phyloP scores from a whole-genome alignment of 257 asterid genomes.

The Henckelia pumila region DNA sequence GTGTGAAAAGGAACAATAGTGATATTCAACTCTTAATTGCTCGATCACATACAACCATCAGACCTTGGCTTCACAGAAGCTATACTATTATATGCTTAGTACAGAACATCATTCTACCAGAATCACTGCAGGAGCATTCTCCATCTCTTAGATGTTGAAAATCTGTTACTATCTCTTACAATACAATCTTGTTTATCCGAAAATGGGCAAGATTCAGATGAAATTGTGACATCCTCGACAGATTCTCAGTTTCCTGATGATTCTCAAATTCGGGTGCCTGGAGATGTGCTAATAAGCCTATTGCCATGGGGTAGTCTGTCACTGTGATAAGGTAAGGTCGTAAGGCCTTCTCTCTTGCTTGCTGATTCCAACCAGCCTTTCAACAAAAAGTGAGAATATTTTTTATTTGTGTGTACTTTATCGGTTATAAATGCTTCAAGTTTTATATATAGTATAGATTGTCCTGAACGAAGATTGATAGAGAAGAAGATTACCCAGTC shows the following conservation, averaged over 20 bases:
- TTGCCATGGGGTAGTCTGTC: slow-evolving; percentile 44
- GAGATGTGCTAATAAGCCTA: slow-evolving; percentile 45
- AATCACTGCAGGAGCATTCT: slow-evolving; percentile 43
- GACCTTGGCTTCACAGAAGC: not conserved
- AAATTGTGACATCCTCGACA: slow-evolving; percentile 52
- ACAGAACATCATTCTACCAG: slow-evolving; percentile 30
- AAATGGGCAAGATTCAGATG: slow-evolving; percentile 41
- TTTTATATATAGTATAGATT: too few relatives aligned
- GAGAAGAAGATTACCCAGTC: too few relatives aligned
- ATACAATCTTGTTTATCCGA: slow-evolving; percentile 39
- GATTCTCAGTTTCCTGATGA: slow-evolving; percentile 49
- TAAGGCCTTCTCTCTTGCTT: slow-evolving; percentile 43
- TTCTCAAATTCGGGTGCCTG: slow-evolving; percentile 38
- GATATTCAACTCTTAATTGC: not conserved
- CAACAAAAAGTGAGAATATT: too few relatives aligned
- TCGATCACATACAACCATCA: not conserved
- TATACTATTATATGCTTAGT: not conserved
- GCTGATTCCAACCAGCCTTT: slow-evolving; percentile 12
- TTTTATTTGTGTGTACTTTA: too few relatives aligned
- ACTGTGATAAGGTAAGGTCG: slow-evolving; percentile 46
- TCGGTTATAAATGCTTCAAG: too few relatives aligned
- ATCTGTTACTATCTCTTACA: slow-evolving; percentile 49
- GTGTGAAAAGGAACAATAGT: not conserved
- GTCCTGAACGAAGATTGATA: too few relatives aligned
- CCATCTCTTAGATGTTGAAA: slow-evolving; percentile 55